phyloP scores from a whole-genome alignment of 352 stramenopile genomes.

The Phytophthora lateralis region DNA sequence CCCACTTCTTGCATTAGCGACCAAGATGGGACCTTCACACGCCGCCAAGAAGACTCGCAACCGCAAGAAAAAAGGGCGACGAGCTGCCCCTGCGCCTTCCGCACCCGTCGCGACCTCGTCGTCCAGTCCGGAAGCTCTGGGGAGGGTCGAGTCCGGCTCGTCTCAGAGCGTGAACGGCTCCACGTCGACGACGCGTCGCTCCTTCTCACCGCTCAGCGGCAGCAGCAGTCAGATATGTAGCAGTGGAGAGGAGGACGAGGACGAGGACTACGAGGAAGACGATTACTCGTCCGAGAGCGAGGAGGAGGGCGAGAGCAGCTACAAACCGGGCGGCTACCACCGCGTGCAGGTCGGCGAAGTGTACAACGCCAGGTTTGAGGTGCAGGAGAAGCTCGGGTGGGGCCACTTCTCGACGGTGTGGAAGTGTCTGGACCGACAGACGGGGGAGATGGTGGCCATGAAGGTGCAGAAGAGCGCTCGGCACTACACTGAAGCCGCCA shows the following conservation, averaged over 20 bases:
- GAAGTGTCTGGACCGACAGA: conserved; percentile 94
- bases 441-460: conserved; percentile 91
- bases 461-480: conserved; percentile 98
- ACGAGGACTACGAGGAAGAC: conserved; percentile 82
- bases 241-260: conserved; percentile 30
- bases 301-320: conserved; percentile 94
- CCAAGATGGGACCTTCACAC: conserved; percentile 15
- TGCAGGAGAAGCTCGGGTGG: conserved; percentile 99
- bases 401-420: conserved; percentile 99
- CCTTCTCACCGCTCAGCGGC: conserved; percentile 38
- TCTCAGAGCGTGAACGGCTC: conserved; percentile 30
- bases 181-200: conserved; percentile 34
- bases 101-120: conserved; percentile 14
- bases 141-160: conserved; percentile 20
- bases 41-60: conserved; percentile 35
- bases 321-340: conserved; percentile 98
- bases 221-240: conserved; percentile 28
- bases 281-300: conserved; percentile 84
- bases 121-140: conserved; percentile 24
- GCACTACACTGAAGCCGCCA: conserved; percentile 98
- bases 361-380: conserved; percentile 94
- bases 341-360: conserved; percentile 92
- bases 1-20: conserved; percentile 11
- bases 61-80: conserved; percentile 41
- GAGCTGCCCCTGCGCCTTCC: conserved; percentile 12